Conservation (phyloP, 352 stramenopile genomes). For the Phytophthora pistaciae region DNA sequence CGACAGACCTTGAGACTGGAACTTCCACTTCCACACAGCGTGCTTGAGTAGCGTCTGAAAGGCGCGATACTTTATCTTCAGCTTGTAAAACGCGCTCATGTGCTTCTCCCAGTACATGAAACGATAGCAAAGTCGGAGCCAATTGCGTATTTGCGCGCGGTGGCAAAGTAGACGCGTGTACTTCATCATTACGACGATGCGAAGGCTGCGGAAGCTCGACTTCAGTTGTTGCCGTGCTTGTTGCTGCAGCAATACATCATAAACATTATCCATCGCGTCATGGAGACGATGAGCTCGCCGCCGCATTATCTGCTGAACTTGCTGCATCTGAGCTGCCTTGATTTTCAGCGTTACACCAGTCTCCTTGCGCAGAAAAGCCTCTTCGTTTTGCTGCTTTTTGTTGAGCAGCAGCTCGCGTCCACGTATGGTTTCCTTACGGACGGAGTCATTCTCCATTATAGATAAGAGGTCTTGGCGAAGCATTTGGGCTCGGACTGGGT, state of each 20-base stretch:
- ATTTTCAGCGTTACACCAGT: constrained; percentile 52
- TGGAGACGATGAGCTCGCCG: constrained; percentile 60
- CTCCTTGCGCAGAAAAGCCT: constrained; percentile 61
- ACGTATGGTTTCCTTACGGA: constrained; percentile 40
- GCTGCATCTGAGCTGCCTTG: constrained; percentile 54
- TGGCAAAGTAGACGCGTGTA: constrained; percentile 53
- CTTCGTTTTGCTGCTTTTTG: constrained; percentile 50
- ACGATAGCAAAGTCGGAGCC: constrained; percentile 62
- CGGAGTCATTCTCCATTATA: constrained; percentile 42
- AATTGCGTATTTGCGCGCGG: constrained; percentile 65
- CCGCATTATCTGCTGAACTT: constrained; percentile 59
- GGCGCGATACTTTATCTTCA: constrained; percentile 50
- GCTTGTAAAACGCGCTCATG: constrained; percentile 45
- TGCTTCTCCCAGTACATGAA: constrained; percentile 64
- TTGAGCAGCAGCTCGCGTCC: constrained; percentile 48
- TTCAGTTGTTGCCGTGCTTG: constrained; percentile 49
- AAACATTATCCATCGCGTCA: constrained; percentile 71
- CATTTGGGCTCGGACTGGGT: constrained; percentile 37
- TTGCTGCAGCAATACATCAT: constrained; percentile 58
- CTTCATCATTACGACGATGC: constrained; percentile 58
- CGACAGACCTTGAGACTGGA: constrained; percentile 51
- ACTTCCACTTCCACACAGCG: constrained; percentile 61
- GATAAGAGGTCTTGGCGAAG: constrained; percentile 48
- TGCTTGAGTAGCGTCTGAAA: constrained; percentile 59
- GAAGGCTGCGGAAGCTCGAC: constrained; percentile 66